Evolutionary conservation across 2,329 filamentous ascomycete species (phyloP).

Genomic region (Aspergillus unguis): DNA sequence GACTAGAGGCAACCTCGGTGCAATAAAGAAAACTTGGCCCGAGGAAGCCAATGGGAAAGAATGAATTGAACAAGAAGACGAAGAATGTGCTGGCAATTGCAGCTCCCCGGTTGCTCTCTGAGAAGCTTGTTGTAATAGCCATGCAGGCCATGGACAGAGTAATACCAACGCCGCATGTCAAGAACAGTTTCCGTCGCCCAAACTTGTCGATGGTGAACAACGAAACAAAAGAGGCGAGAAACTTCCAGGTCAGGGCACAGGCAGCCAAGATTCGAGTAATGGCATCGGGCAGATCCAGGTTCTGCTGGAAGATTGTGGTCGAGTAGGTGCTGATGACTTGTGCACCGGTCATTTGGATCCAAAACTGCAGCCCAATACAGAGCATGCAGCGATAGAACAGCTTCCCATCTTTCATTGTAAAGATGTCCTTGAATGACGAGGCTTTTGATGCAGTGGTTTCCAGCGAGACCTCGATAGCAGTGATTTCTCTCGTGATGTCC

Average conservation of each 20-base stretch:
- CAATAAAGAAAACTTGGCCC: conserved; percentile 9
- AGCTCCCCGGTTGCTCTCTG: conserved; percentile 1
- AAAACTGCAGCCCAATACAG: conserved; percentile 49
- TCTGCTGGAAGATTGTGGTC: conserved; percentile 9
- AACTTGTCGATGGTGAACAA: conserved; percentile 11
- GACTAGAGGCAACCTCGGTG: conserved; percentile 7
- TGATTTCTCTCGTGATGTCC: conserved; percentile 41
- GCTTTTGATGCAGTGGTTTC: conserved; percentile 37
- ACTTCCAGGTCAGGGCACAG: conserved; percentile 14
- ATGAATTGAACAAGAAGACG: conserved; percentile 9
- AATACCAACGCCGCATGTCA: conserved; percentile 10
- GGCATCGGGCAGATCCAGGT: background rate
- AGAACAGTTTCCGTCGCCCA: conserved; percentile 12
- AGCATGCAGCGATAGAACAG: conserved; percentile 50
- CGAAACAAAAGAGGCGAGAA: conserved; percentile 8
- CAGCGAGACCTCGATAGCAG: conserved; percentile 46
- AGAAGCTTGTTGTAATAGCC: conserved; percentile 11
- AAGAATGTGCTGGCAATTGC: conserved; percentile 2
- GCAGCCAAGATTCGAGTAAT: conserved; percentile 6
- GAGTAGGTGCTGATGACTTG: conserved; percentile 43
- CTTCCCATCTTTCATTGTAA: conserved; percentile 49
- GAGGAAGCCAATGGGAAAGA: conserved; percentile 6
- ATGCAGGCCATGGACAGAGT: conserved; percentile 10
- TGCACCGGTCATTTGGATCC: conserved; percentile 35
- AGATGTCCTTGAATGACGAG: conserved; percentile 37